Evolutionary conservation across 73 alveolate genomes (phyloP).

Genomic region (Strombidium stylifer): DNA sequence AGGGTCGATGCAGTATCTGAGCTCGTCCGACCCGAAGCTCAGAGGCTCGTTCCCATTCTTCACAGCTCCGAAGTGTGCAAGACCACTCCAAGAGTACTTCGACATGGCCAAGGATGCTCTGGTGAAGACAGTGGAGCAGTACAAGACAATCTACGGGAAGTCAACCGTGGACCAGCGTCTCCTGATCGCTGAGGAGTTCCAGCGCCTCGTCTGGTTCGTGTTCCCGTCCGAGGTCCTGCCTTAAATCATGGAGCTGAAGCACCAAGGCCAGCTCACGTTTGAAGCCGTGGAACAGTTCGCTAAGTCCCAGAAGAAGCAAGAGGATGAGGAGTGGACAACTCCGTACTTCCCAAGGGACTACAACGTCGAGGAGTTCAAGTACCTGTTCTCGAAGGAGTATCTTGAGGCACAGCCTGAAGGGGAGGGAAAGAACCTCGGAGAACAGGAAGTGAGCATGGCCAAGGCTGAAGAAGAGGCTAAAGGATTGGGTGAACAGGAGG

Average conservation of each 20-base stretch:
- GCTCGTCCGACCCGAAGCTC: neutral
- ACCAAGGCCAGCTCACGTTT: neutral
- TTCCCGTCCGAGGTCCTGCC: constrained; percentile 67
- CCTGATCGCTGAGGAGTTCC: constrained; percentile 50
- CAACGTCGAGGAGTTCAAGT: neutral
- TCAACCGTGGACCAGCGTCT: constrained; percentile 39
- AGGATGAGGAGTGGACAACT: constrained; percentile 1
- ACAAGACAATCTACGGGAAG: constrained; percentile 50
- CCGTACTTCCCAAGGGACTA: constrained; percentile 46
- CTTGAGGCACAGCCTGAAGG: neutral
- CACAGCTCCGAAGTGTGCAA: neutral
- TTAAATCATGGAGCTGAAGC: constrained; percentile 13
- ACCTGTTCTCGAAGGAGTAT: constrained; percentile 10
- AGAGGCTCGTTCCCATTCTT: constrained; percentile 3
- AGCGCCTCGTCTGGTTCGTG: constrained; percentile 55
- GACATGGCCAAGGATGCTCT: constrained; percentile 36
- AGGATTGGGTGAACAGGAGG: neutral
- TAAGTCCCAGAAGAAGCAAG: too few relatives aligned
- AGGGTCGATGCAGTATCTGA: constrained; percentile 21
- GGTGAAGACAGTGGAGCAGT: constrained; percentile 27
- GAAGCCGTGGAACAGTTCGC: neutral
- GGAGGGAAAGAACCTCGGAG: neutral
- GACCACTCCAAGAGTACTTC: neutral
- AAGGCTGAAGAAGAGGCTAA: neutral
- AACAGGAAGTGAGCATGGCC: neutral